These are phyloP conservation scores for Circinella minor DNA, from an alignment of 371 early-diverging fungal genomes.

Conservation along the genomic window DNA sequence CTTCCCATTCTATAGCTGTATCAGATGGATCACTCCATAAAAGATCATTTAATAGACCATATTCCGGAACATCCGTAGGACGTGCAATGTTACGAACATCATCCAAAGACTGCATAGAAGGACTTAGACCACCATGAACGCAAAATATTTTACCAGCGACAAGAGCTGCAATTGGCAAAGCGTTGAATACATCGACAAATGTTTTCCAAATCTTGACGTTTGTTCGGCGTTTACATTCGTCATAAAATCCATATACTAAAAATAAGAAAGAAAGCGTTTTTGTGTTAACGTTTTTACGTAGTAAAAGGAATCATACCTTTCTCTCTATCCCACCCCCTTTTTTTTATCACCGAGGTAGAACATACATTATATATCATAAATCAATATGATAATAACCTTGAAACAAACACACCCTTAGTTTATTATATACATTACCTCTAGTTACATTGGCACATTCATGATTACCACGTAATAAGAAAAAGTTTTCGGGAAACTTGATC, in stretches of 20 bases:
- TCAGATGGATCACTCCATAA: constrained; percentile 93
- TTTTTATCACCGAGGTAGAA: too few species aligned
- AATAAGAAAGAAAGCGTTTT: too few species aligned
- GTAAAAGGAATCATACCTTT: too few species aligned
- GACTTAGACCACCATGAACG: constrained; percentile 98
- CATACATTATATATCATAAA: constrained; percentile 43
- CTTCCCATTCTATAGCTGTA: constrained; percentile 88
- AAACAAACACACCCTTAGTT: too few species aligned
- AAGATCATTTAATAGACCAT: constrained; percentile 84
- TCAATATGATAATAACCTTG: neutral
- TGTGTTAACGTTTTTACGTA: too few species aligned
- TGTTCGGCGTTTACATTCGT: constrained; percentile 98
- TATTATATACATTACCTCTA: constrained; percentile 54
- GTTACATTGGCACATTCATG: constrained; percentile 98
- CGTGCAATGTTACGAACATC: constrained; percentile 90
- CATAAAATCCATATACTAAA: constrained; percentile 97
- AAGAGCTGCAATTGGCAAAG: constrained; percentile 95
- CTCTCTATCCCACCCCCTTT: too few species aligned
- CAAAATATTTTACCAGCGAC: constrained; percentile 98
- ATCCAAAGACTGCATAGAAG: constrained; percentile 86
- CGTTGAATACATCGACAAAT: constrained; percentile 98
- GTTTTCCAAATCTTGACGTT: constrained; percentile 96
- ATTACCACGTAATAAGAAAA: constrained; percentile 95
- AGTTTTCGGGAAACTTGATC: constrained; percentile 95
- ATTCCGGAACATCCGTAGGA: constrained; percentile 98